Conservation (phyloP, 2,329 filamentous ascomycete species). For the Colletotrichum chlorophyti region DNA sequence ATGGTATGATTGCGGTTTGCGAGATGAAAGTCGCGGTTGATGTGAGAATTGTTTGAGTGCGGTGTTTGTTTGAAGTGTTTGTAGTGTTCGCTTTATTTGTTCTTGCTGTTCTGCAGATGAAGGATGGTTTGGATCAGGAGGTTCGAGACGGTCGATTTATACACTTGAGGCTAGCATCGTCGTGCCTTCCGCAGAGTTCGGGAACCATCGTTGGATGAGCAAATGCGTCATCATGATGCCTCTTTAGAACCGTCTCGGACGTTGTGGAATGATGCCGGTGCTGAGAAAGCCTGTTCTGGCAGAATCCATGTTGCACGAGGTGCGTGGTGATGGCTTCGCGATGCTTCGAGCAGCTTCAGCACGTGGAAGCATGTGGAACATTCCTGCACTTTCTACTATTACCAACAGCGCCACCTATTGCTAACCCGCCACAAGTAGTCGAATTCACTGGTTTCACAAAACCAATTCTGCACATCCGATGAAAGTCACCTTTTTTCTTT, state of each 20-base stretch:
- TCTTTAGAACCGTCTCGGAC: conserved; percentile 21
- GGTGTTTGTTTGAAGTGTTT: background rate
- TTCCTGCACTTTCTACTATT: conserved; percentile 36
- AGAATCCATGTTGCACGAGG: background rate
- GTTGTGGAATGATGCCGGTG: background rate
- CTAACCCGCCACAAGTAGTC: background rate
- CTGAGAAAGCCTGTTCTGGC: background rate
- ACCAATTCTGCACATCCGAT: too few species aligned
- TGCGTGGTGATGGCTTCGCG: conserved; percentile 16
- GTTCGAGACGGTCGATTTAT: conserved; percentile 38
- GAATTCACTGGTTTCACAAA: too few species aligned
- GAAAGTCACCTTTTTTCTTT: too few species aligned
- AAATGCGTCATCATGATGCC: conserved; percentile 16
- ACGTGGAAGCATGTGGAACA: conserved; percentile 33
- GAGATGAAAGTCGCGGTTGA: background rate
- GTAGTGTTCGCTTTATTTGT: conserved; percentile 29
- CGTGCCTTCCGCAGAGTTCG: conserved; percentile 36
- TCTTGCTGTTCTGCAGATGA: conserved; percentile 36
- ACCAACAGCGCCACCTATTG: background rate
- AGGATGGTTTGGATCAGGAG: conserved; percentile 16
- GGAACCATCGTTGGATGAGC: conserved; percentile 28
- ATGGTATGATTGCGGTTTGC: background rate
- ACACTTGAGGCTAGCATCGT: conserved; percentile 27
- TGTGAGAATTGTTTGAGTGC: background rate
- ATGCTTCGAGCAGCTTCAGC: conserved; percentile 29